Evolutionary conservation across 225 moss, liverwort and hornwort species (phyloP).

Genomic region (Anthoceros angustus): DNA sequence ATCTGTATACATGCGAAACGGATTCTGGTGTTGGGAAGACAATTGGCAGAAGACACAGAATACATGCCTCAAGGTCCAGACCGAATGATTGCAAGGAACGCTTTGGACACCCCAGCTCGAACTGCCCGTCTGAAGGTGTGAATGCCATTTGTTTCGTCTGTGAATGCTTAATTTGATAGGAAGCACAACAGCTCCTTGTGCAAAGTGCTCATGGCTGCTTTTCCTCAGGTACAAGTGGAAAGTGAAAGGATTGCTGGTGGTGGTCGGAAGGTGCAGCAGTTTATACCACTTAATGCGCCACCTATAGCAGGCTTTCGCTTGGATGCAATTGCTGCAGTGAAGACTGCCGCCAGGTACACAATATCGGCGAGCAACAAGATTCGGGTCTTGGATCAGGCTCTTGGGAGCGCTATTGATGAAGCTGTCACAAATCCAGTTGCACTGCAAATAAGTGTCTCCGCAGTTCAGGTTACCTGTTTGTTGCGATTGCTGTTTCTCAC

Average conservation of each 20-base stretch:
- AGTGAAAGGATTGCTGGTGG: slow-evolving; percentile 45
- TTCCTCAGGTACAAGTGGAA: slow-evolving; percentile 79
- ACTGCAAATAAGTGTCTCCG: slow-evolving; percentile 62
- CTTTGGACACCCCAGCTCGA: slow-evolving; percentile 43
- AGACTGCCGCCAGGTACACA: slow-evolving; percentile 61
- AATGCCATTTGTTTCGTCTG: not conserved
- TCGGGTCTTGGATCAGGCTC: slow-evolving; percentile 28
- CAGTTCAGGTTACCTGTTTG: slow-evolving; percentile 43
- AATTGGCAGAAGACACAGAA: slow-evolving; percentile 42
- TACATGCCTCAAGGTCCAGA: slow-evolving; percentile 40
- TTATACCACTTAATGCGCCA: slow-evolving; percentile 45
- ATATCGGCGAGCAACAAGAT: slow-evolving; percentile 30
- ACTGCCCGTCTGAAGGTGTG: slow-evolving; percentile 41
- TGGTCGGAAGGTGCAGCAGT: slow-evolving; percentile 59
- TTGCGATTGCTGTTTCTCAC: not conserved
- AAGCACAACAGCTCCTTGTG: not conserved
- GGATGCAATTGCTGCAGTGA: slow-evolving; percentile 73
- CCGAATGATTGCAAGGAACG: slow-evolving; percentile 31
- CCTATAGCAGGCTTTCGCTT: slow-evolving; percentile 79
- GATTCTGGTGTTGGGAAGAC: slow-evolving; percentile 55
- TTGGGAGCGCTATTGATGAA: slow-evolving; percentile 81
- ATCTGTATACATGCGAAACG: slow-evolving; percentile 65
- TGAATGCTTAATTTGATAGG: not conserved
- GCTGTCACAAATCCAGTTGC: slow-evolving; percentile 54
- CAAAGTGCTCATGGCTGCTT: not conserved